Evolutionary conservation across 129 eudicot species (phyloP), one percentile per base, ranked within the genome.

Genomic region (Dittrichia graveolens): DNA sequence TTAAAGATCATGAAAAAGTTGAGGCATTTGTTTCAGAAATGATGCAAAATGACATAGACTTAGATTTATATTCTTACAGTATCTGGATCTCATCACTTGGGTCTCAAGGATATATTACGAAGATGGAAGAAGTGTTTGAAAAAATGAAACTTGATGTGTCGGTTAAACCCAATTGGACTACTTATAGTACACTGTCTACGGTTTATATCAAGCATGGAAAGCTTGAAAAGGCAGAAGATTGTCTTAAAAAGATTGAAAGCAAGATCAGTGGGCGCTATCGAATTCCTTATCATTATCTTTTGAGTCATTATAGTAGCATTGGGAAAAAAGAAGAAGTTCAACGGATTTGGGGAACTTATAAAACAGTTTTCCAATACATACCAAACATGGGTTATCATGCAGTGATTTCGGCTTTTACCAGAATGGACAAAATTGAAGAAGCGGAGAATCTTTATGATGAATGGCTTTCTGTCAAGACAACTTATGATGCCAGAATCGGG

Each of bases 21-120:
- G 95, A 88, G 56, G 67, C 66, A n/a, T 49, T 78, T 19, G 68
- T 88, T 58, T 58, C 83, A 1, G 95, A 91, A 74, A 80, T 91
- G 88, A 81, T 46, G 83, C 82, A 84, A 75, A 85, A 85, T 16
- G 73, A 79, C 31, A 75, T 91, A 67, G 67, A 61, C 1, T 65
- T 84, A 6, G 95, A 91, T 76, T 57, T 83, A 41, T 91, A 91
- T 63, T 66, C 95, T 24, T 91, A 88, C 66, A 91, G 90, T 66
- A 91, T 91, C n/a, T 91, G 97, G 97, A 34, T 91, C 8, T 73
- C 95, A 7, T 78, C 95, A 50, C 68, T 80, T 70, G 89, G 90
- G 24, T 71, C 88, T 6, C 82, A 72, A 74, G 96, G 89, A 53
- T 87, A 85, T 9, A 34, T 60, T 2, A 86, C 85, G 70, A 85